phyloP scores from a whole-genome alignment of 2,329 filamentous ascomycete species.

The Colletotrichum sp. region DNA sequence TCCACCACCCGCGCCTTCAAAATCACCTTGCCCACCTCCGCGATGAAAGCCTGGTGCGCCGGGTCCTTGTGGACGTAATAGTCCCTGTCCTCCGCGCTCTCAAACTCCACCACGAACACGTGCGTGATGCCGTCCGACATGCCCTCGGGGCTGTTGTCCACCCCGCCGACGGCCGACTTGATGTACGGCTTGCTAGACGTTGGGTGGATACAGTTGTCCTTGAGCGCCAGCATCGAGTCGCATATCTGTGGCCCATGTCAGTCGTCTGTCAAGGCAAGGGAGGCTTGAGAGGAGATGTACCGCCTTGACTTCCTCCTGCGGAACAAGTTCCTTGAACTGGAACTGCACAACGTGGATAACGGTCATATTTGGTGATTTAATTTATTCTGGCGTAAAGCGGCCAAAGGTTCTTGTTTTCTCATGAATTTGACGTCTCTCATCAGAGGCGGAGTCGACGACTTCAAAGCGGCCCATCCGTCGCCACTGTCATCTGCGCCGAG shows the following conservation, averaged over 20 bases:
- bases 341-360: slow-evolving; percentile 74
- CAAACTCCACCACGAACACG: slow-evolving; percentile 72
- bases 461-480: background rate
- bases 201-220: slow-evolving; percentile 66
- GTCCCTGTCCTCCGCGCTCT: slow-evolving; percentile 64
- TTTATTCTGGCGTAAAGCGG: background rate
- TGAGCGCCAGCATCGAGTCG: slow-evolving; percentile 50
- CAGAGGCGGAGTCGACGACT: background rate
- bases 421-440: background rate
- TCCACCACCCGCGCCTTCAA: slow-evolving; percentile 64
- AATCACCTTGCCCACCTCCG: slow-evolving; percentile 50
- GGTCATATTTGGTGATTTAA: slow-evolving; percentile 49
- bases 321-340: slow-evolving; percentile 61
- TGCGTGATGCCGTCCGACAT: slow-evolving; percentile 68
- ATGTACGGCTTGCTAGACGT: slow-evolving; percentile 65
- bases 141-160: slow-evolving; percentile 67
- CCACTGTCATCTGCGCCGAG: background rate
- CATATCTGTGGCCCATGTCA: slow-evolving; percentile 30
- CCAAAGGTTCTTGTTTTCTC: background rate
- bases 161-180: slow-evolving; percentile 60
- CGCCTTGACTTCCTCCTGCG: slow-evolving; percentile 55
- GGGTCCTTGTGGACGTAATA: slow-evolving; percentile 74
- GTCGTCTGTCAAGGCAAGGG: background rate
- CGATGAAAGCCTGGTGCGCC: slow-evolving; percentile 65
- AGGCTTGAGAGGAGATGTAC: too few relatives aligned